Conservation (phyloP, 169 alveolate genomes). For the Plasmodium ovale region DNA sequence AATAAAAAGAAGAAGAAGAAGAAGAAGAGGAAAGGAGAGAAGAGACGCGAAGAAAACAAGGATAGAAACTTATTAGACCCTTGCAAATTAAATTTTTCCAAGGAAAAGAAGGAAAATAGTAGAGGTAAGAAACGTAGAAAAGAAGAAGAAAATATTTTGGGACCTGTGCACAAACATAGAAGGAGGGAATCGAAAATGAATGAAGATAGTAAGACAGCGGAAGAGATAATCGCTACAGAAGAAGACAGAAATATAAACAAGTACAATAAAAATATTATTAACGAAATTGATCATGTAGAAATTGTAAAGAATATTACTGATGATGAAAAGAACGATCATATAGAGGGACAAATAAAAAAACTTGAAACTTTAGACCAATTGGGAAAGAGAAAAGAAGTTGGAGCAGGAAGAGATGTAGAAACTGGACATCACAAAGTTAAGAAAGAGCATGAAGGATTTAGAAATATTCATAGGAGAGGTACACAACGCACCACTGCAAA, state of each 20-base stretch:
- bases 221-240: slow-evolving; percentile 11
- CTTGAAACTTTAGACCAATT: slow-evolving; percentile 10
- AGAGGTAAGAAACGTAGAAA: not conserved
- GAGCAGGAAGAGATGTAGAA: not conserved
- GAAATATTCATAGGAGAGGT: too few relatives aligned
- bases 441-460: not conserved
- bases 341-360: slow-evolving; percentile 35
- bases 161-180: not conserved
- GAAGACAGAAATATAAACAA: not conserved
- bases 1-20: not conserved
- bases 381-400: slow-evolving; percentile 11
- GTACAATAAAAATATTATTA: not conserved
- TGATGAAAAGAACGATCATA: slow-evolving; percentile 10
- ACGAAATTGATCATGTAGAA: slow-evolving; percentile 17
- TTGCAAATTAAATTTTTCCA: not conserved
- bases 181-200: not conserved
- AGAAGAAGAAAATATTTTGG: slow-evolving; percentile 1
- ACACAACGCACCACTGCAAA: too few relatives aligned
- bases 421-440: not conserved
- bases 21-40: not conserved
- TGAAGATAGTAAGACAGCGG: not conserved
- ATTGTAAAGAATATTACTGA: slow-evolving; percentile 1
- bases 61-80: too few relatives aligned
- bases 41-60: not conserved
- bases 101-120: not conserved